These are phyloP conservation scores for Ichthyophthirius multifiliis DNA, from an alignment of 169 alveolate genomes.

Conservation along the genomic window DNA sequence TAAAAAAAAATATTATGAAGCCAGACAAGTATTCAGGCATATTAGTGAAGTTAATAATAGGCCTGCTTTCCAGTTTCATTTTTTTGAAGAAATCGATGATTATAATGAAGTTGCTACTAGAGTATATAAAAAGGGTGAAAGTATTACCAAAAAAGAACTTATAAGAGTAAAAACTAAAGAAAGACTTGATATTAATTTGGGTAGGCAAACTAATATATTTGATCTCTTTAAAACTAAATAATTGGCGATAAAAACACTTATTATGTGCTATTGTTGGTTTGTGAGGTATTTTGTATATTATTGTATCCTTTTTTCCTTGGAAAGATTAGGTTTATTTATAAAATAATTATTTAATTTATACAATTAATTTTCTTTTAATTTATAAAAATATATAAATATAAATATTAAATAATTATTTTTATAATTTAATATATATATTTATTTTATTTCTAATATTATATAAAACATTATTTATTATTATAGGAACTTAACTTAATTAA, in stretches of 20 bases:
- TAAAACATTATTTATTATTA: too few relatives aligned
- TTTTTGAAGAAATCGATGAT: slow-evolving; percentile 22
- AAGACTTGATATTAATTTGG: not conserved
- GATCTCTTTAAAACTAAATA: not conserved
- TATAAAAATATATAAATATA: too few relatives aligned
- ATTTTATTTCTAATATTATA: too few relatives aligned
- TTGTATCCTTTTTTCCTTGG: not conserved
- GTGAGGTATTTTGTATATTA: slow-evolving; percentile 22
- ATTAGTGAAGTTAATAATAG: slow-evolving; percentile 15
- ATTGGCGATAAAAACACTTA: not conserved
- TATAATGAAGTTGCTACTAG: not conserved
- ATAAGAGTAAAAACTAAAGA: not conserved
- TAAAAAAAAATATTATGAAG: slow-evolving; percentile 13
- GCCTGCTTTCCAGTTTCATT: slow-evolving; percentile 20
- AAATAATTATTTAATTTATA: too few relatives aligned
- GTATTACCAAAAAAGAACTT: not conserved
- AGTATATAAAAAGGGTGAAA: not conserved
- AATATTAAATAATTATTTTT: too few relatives aligned
- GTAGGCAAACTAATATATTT: not conserved
- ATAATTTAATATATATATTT: too few relatives aligned
- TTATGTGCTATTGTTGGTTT: slow-evolving; percentile 16
- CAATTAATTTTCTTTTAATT: too few relatives aligned
- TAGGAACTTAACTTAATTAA: not conserved
- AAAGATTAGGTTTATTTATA: too few relatives aligned
- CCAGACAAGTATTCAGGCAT: slow-evolving; percentile 15